Base-by-base conservation (phyloP, 495 filamentous ascomycete species). In the Podospora comata region DNA sequence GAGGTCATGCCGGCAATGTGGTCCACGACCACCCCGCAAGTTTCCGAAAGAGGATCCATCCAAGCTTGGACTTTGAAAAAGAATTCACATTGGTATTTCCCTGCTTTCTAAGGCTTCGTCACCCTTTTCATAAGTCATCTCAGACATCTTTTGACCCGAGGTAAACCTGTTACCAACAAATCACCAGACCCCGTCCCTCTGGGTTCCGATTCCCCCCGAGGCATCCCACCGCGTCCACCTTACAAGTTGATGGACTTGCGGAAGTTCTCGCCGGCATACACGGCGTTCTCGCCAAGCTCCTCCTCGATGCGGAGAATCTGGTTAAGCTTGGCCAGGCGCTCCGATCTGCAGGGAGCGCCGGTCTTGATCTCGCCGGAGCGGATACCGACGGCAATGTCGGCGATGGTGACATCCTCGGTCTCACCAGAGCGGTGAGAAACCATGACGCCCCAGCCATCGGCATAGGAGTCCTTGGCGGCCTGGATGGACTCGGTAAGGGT, bases 221-320 rank as follows among this genome's bases (percentile, higher is more conserved):
- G 58, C 44, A 27, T 58, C 20, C 7, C 20, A 39, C 23, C 44
- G 20, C 54, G 20, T 54, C 64, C 60, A 48, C 66, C 73, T 89
- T 92, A 97, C 80, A 97, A 79, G 83, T 91, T 91, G 76, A 97
- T 90, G 66, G 94, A 84, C 72, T 81, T 92, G 81, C 93, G 89
- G 92, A 97, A 99, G 68, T 93, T 92, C 69, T 85, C 81, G 71
- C 96, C 96, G 72, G 93, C 94, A 78, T 92, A 99, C 82, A 97
- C 74, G 72, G 95, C 96, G 72, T 95, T 90, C 74, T 85, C 83
- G 74, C 93, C 94, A 66, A 99, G 90, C 86, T 99, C 96, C 86
- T 99, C 96, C 89, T 98, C 96, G 74, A 99, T 99, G 76, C 96
- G 90, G 79, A 99, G 92, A 79, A 99, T 97, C 85, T 97, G 96